phyloP scores from a whole-genome alignment of 2,329 filamentous ascomycete species.

The Mycosphaerella sp. region DNA sequence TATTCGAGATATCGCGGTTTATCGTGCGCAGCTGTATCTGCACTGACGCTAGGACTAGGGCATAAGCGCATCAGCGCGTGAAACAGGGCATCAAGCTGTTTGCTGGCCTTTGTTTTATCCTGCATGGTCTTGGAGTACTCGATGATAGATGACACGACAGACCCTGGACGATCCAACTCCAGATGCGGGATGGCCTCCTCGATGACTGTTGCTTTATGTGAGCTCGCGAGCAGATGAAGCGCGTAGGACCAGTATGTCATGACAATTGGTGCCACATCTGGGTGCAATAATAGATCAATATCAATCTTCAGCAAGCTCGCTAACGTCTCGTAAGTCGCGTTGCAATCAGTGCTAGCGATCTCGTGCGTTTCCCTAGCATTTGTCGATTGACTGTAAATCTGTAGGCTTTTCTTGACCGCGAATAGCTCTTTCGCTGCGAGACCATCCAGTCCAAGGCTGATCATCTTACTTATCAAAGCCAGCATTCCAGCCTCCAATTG shows the following conservation, averaged over 20 bases:
- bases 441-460: slow-evolving; percentile 59
- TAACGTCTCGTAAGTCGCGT: slow-evolving; percentile 39
- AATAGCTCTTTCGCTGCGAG: slow-evolving; percentile 63
- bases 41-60: slow-evolving; percentile 59
- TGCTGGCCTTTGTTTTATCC: slow-evolving; percentile 51
- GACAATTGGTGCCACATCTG: slow-evolving; percentile 47
- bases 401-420: slow-evolving; percentile 58
- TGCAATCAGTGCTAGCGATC: neutral
- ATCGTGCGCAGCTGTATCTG: slow-evolving; percentile 54
- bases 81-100: slow-evolving; percentile 61
- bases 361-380: neutral
- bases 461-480: slow-evolving; percentile 59
- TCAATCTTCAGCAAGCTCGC: slow-evolving; percentile 59
- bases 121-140: slow-evolving; percentile 45
- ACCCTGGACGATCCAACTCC: slow-evolving; percentile 47
- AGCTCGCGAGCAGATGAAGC: slow-evolving; percentile 56
- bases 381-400: slow-evolving; percentile 27
- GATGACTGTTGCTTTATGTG: slow-evolving; percentile 54
- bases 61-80: slow-evolving; percentile 60
- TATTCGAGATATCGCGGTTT: slow-evolving; percentile 46
- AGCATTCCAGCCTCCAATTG: slow-evolving; percentile 71
- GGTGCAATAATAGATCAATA: slow-evolving; percentile 37
- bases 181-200: slow-evolving; percentile 55
- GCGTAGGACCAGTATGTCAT: slow-evolving; percentile 60
- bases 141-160: slow-evolving; percentile 54